These are phyloP conservation scores for Bruguiera hainesii DNA, from an alignment of 441 rosid genomes.

Conservation along the genomic window DNA sequence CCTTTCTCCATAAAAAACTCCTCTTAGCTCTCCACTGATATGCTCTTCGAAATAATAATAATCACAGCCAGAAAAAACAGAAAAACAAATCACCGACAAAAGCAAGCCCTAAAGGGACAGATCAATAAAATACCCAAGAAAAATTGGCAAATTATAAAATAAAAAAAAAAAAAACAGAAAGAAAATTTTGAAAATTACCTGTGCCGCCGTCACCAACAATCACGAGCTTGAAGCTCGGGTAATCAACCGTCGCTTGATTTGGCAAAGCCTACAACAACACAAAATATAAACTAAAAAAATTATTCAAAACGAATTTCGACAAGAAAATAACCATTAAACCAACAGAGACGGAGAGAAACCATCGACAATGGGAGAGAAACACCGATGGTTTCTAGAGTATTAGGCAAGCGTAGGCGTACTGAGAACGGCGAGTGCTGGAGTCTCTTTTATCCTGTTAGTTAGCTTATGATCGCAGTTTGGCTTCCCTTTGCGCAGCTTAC, in stretches of 20 bases:
- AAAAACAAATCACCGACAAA: too few relatives aligned
- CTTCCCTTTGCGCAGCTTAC: constrained; percentile 49
- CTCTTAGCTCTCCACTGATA: too few relatives aligned
- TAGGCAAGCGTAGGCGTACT: not conserved
- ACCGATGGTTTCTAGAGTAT: not conserved
- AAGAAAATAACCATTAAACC: not conserved
- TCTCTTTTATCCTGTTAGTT: constrained; percentile 11
- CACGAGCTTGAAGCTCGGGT: constrained; percentile 71
- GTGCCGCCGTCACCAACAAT: constrained; percentile 68
- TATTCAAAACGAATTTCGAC: not conserved
- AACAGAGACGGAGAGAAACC: constrained; percentile 11
- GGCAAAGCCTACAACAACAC: constrained; percentile 61
- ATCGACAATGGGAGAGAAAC: constrained; percentile 3
- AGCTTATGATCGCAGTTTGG: constrained; percentile 26
- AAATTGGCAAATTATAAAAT: not conserved
- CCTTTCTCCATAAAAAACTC: too few relatives aligned
- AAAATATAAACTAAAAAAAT: not conserved
- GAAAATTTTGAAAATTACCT: constrained; percentile 18
- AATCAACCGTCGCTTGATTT: constrained; percentile 77
- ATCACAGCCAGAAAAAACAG: too few relatives aligned
- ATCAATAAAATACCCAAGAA: not conserved
- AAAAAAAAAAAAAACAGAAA: not conserved
- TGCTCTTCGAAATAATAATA: too few relatives aligned
- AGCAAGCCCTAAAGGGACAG: too few relatives aligned
- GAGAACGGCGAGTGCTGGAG: not conserved